Base-by-base conservation (phyloP, 2,329 filamentous ascomycete genomes). In the Elsinoe batatas region DNA sequence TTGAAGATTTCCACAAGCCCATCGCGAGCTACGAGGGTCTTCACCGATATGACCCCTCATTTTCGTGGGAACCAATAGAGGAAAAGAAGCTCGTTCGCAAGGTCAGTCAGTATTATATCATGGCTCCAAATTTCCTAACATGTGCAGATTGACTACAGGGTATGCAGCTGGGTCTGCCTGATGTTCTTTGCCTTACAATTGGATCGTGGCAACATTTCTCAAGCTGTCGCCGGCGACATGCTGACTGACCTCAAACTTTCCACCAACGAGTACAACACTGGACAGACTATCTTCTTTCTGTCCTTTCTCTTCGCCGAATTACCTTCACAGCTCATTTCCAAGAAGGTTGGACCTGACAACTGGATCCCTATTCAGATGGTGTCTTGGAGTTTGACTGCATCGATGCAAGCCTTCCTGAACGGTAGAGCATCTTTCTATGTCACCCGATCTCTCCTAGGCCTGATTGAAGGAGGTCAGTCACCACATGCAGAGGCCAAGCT, bases 21-120 rank as follows among this genome's bases (percentile, higher is more conserved):
- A 76, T 80, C n/a, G 72, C 74, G 1, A 67, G 67, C 5, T 84
- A 84, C 61, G 81, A 84, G 62, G 79, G 79, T 2, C 67, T 72
- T 7, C 80, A 83, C 65, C 72, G 80, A 50, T 83, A 77, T 63
- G 80, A 84, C 60, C 79, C 80, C 0, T 64, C 71, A 1, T 79
- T 76, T 44, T 69, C 74, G 44, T 84, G 81, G 81, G 76, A 76
- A 2, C 67, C 72, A 10, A 71, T 74, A 47, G 81, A 84, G 61
- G 81, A 84, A 66, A 75, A 72, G 63, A 73, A 66, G 46, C 65
- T 83, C 1, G 72, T 82, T 8, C 69, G 78, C 44, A 80, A 77
- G 68, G 76, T 79, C 63, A 61, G 64, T 68, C 26, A 30, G 1
- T n/a, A 15, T 26, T 32, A n/a, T 42, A 7, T 3, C 11, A 33